Evolutionary conservation across 2,329 filamentous ascomycete species (phyloP), one percentile per base, ranked within the genome.

Genomic region (Exophiala xenobiotica): DNA sequence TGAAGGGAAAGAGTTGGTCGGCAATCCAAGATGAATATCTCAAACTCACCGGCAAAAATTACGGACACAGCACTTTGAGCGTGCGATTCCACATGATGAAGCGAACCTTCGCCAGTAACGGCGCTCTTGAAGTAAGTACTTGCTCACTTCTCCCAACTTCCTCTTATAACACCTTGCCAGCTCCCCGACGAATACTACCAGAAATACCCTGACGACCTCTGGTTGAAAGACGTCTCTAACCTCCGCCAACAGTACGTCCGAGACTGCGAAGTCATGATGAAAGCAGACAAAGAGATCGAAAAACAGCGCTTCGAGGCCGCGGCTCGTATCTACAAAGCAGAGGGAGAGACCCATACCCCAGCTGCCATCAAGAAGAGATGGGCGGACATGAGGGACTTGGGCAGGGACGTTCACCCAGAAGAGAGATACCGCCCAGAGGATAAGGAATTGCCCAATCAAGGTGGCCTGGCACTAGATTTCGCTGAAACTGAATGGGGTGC

Each of bases 51-150:
- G 31, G 41, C 23, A 18, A 27, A n/a, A 38, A 6, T 5, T 38
- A 40, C 9, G 26, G 18, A 4, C 31, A 26, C 8, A 41, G 23
- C 26, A 33, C 35, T 11, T 23, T 57, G 12, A 23, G 24, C 26
- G 41, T 46, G 26, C 48, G 52, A 2, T 52, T 51, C 22, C 16
- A 27, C 26, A 39, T 22, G 24, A 37, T 55, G 24, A 46, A 49
- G 35, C 39, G 47, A 18, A 51, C 46, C 24, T 54, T 55, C 44
- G 46, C 46, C 4, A 22, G 26, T 6, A 49, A 22, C 26, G 54
- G 51, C 24, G 29, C 27, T 33, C 22, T 41, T 20, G 35, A 52
- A 9, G 54, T 51, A 46, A 44, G 46, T 46, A 11, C 12, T 31
- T 27, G 16, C 29, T 19, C 19, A 7, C 4, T 38, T 20, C 19